These are phyloP conservation scores for Sideroxylon spinosum DNA, from an alignment of 179 eudicot species.

Conservation along the genomic window DNA sequence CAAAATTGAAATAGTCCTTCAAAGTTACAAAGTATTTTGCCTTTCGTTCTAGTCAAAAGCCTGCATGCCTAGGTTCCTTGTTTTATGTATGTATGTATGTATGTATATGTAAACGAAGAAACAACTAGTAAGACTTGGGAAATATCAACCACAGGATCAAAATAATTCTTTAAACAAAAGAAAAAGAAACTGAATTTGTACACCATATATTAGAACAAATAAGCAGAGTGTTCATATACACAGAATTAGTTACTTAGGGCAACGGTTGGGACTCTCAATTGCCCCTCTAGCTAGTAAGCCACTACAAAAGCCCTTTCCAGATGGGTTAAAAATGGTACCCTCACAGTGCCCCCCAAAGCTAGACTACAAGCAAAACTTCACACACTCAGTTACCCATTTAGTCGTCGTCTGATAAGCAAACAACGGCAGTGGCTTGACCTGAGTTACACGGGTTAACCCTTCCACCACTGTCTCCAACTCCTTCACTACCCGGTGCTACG, in stretches of 20 bases:
- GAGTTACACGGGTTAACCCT: slow-evolving; percentile 9
- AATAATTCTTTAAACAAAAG: not conserved
- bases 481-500: not conserved
- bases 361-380: slow-evolving; percentile 3
- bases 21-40: too few species aligned
- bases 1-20: too few species aligned
- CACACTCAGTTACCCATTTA: slow-evolving; percentile 7
- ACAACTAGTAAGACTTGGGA: not conserved
- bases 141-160: too few species aligned
- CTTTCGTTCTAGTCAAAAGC: too few species aligned
- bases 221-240: not conserved
- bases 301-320: not conserved
- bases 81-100: too few species aligned
- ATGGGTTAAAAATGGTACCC: not conserved
- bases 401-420: slow-evolving; percentile 38
- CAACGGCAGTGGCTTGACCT: slow-evolving; percentile 18
- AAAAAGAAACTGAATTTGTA: not conserved
- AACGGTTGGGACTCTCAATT: not conserved
- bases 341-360: not conserved
- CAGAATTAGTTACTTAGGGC: not conserved
- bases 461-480: slow-evolving; percentile 19
- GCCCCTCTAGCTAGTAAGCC: not conserved
- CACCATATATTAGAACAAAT: not conserved
- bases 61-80: too few species aligned
- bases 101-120: not conserved